Evolutionary conservation across 257 asterid species (phyloP).

Genomic region (Coffea canephora): DNA sequence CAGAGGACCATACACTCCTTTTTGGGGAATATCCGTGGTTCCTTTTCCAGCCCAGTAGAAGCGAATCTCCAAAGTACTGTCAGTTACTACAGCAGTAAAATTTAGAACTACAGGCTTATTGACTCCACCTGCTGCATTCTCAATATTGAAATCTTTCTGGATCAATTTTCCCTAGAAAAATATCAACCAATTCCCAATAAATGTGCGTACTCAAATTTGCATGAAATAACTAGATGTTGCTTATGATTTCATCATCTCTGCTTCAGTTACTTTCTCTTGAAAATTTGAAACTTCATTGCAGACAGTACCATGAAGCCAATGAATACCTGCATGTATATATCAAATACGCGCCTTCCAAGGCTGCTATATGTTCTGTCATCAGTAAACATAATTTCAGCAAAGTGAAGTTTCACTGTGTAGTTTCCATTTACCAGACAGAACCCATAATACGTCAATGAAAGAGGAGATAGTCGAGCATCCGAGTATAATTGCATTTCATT

Average conservation of each 20-base stretch:
- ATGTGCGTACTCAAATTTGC: neutral
- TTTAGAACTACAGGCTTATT: conserved; percentile 37
- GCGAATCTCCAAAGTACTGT: conserved; percentile 40
- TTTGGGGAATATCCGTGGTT: conserved; percentile 16
- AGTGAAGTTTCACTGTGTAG: conserved; percentile 37
- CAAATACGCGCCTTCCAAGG: conserved; percentile 36
- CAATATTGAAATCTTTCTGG: conserved; percentile 73
- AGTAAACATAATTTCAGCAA: conserved; percentile 38
- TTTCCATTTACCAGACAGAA: conserved; percentile 36
- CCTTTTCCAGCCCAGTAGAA: conserved; percentile 40
- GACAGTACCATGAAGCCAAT: neutral
- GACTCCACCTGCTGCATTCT: conserved; percentile 72
- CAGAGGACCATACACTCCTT: conserved; percentile 35
- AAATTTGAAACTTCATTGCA: too few relatives aligned
- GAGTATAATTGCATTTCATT: conserved; percentile 13
- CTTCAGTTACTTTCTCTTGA: neutral
- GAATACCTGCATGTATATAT: conserved; percentile 37
- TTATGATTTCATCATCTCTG: neutral
- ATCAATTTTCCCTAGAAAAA: conserved; percentile 53
- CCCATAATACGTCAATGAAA: conserved; percentile 37
- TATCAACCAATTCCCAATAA: neutral
- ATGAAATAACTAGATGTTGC: neutral
- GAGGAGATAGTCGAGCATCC: conserved; percentile 38
- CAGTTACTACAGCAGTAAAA: conserved; percentile 53
- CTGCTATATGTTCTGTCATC: conserved; percentile 22